Evolutionary conservation across 768 basidiomycete species (phyloP), one percentile per base, ranked within the genome.

Genomic region (Pleurotus eryngii): DNA sequence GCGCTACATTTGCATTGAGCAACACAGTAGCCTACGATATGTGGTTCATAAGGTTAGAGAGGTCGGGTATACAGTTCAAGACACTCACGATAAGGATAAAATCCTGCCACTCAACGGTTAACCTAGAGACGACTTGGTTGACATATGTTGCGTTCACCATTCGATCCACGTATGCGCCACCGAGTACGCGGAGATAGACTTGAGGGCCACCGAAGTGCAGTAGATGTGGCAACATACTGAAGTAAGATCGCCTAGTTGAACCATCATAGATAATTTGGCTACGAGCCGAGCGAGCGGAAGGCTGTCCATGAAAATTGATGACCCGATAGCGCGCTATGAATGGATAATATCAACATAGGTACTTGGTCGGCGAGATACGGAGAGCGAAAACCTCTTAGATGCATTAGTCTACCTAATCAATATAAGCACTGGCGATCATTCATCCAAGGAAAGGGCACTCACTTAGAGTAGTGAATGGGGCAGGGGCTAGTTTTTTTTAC

Each of bases 141-240:
- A 79, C 82, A 6, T 60, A 71, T 22, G 62, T 59, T 42, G 65
- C 70, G 58, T 71, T 67, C 2, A 71, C 73, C 22, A 76, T 67
- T 3, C 67, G 42, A 57, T 85, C 83, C 0, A 82, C 74, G 70
- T 77, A 85, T 24, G 82, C 68, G 17, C 67, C 73, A 47, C 78
- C 70, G 27, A 85, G 59, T 15, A 63, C 58, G 6, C 63, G 65
- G 20, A 82, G 60, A 27, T 81, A 79, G 12, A 69, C 61, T 37
- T 74, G 64, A 0, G 83, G 83, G 9, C 71, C 66, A 55, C 67
- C 73, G 64, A 84, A 81, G 15, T 81, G 61, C 1, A 80, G 4
- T 0, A 70, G 73, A 1, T 75, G 74, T 12, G 74, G 46, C 0
- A 69, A 55, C 37, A 51, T 64, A 64, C 81, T 73, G 15, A 67